Evolutionary conservation across 331 rosid species (phyloP).

Genomic region (Acacia concinna): DNA sequence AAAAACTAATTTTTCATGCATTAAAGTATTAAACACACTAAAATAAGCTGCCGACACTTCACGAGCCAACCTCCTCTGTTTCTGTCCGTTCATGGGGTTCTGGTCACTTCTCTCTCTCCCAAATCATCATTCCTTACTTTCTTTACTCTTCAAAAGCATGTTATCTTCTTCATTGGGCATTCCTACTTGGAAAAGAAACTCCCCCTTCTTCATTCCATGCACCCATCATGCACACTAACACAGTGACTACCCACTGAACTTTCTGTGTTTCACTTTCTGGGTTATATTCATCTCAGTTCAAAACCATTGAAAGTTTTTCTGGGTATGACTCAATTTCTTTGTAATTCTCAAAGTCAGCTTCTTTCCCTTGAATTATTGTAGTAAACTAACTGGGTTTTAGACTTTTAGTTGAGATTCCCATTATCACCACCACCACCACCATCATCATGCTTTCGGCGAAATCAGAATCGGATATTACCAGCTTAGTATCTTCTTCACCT

Average conservation of each 20-base stretch:
- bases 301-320: background rate
- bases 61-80: conserved; percentile 26
- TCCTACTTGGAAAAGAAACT: background rate
- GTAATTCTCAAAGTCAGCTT: background rate
- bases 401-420: background rate
- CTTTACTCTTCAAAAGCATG: conserved; percentile 15
- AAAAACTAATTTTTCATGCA: background rate
- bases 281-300: conserved; percentile 2
- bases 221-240: conserved; percentile 1
- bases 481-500: conserved; percentile 91
- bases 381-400: background rate
- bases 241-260: background rate
- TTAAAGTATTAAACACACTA: background rate
- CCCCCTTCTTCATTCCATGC: conserved; percentile 24
- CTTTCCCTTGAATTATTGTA: background rate
- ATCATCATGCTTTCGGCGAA: conserved; percentile 60
- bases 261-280: conserved; percentile 24
- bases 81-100: conserved; percentile 19
- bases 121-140: conserved; percentile 1
- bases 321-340: background rate
- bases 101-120: conserved; percentile 28
- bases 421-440: background rate
- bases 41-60: conserved; percentile 67
- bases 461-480: conserved; percentile 86
- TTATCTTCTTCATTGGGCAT: conserved; percentile 27